These are phyloP conservation scores for Dianthus caryophyllus DNA, from an alignment of 148 eudicot genomes.

Conservation along the genomic window DNA sequence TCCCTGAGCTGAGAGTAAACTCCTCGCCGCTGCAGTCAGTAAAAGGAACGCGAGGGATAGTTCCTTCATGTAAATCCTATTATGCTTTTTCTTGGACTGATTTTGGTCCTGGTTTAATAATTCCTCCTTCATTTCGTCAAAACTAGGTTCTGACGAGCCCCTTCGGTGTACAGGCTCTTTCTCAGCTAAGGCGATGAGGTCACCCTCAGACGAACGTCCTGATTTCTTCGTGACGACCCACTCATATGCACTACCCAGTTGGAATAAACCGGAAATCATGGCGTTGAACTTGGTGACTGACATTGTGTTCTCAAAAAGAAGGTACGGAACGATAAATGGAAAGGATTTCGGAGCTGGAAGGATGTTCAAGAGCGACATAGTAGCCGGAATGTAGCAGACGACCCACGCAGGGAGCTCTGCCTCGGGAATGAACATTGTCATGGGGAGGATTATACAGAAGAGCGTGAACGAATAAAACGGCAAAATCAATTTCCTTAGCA, in stretches of 20 bases:
- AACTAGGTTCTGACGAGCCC: conserved; percentile 46
- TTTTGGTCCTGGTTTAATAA: conserved; percentile 33
- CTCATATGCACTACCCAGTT: conserved; percentile 85
- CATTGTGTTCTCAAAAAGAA: conserved; percentile 94
- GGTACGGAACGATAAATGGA: conserved; percentile 93
- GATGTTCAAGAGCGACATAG: conserved; percentile 85
- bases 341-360: conserved; percentile 89
- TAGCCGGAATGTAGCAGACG: conserved; percentile 80
- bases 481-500: conserved; percentile 76
- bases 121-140: conserved; percentile 58
- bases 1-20: conserved; percentile 91
- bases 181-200: conserved; percentile 51
- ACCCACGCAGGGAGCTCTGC: conserved; percentile 91
- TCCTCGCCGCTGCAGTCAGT: conserved; percentile 78
- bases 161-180: conserved; percentile 44
- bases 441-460: conserved; percentile 85
- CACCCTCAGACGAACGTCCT: conserved; percentile 94
- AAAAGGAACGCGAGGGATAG: conserved; percentile 72
- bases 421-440: conserved; percentile 96
- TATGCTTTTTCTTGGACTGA: conserved; percentile 53
- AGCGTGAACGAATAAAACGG: conserved; percentile 96
- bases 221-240: conserved; percentile 99
- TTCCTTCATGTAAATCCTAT: conserved; percentile 81
- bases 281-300: conserved; percentile 96
- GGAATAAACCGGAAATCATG: conserved; percentile 94